Conservation (phyloP, 352 stramenopile species). For the Phytopythium oedochilum region DNA sequence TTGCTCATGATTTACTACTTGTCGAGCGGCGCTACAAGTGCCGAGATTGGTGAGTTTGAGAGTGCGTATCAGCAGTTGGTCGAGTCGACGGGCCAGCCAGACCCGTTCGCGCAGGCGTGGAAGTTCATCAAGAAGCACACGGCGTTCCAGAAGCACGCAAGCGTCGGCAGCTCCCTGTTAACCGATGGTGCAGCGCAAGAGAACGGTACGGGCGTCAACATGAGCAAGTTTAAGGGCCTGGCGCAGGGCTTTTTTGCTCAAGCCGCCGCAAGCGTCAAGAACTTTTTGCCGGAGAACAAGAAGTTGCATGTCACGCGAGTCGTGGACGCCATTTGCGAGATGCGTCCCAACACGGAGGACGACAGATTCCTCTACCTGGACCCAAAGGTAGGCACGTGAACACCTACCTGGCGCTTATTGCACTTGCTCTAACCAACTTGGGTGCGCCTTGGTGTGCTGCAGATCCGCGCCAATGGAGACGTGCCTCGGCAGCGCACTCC, state of each 20-base stretch:
- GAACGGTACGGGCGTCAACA: conserved; percentile 38
- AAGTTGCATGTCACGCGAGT: conserved; percentile 84
- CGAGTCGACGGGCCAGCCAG: conserved; percentile 20
- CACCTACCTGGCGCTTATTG: background rate
- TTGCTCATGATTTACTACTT: conserved; percentile 89
- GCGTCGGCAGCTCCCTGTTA: conserved; percentile 46
- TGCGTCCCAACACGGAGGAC: conserved; percentile 78
- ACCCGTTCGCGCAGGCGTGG: conserved; percentile 56
- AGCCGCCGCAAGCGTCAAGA: conserved; percentile 81
- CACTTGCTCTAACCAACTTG: background rate
- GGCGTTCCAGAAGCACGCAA: conserved; percentile 75
- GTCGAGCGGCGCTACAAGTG: conserved; percentile 54
- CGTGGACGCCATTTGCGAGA: conserved; percentile 75
- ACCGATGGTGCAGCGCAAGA: conserved; percentile 13
- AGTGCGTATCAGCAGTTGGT: conserved; percentile 60
- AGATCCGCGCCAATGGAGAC: conserved; percentile 71
- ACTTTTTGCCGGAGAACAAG: conserved; percentile 86
- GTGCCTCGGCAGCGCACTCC: conserved; percentile 72
- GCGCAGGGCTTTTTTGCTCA: conserved; percentile 79
- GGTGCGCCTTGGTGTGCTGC: background rate
- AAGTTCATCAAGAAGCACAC: conserved; percentile 81
- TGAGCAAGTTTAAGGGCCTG: conserved; percentile 83
- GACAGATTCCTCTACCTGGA: conserved; percentile 83
- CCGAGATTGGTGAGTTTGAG: conserved; percentile 78
- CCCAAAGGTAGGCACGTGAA: conserved; percentile 46